Evolutionary conservation across 371 early-diverging fungal species (phyloP), one percentile per base, ranked within the genome.

Genomic region (Saksenaea oblongispora): DNA sequence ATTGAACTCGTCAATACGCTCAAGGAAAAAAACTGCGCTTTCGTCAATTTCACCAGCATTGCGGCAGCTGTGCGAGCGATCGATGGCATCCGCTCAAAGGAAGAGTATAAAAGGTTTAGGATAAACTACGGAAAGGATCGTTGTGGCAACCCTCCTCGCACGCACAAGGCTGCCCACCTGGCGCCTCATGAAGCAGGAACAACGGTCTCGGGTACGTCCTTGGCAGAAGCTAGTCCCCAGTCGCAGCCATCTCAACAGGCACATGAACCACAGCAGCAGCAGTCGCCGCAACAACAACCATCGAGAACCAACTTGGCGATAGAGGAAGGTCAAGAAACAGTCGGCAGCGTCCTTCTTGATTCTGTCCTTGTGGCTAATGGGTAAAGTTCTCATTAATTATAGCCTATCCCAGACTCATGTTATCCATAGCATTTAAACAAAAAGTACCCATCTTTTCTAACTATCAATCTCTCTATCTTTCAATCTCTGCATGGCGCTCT

Each of bases 81-180:
- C 27, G 76, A 81, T 7, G 76, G 71, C 2, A 81, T 93, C 37
- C 72, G 71, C 27, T 17, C 17, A 1, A 79, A 83, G 17, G 75
- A 81, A 9, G 84, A 79, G 5, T 90, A 89, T 62, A 61, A 63
- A 5, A 74, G 75, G 15, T 72, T 79, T 35, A 72, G 82, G 37
- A 66, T 95, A 51, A 87, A 86, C 55, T 94, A 85, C 71, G 94
- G 95, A 41, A 92, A 91, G 72, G 95, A 95, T 71, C 82, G 94
- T 5, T 95, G 93, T 64, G 91, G 86, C 5, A 80, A 83, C 56
- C 79, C 86, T 15, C 79, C 80, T 47, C 51, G 51, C 22, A 47
- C 51, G 51, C 51, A 14, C 17, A 59, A 17, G 53, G 27, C 51
- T 17, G 17, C 27, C 31, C 59, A 34, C 31, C 39, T 13, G 5